Base-by-base conservation (phyloP, 306 rosid genomes). In the Elaeagnus macrophylla region DNA sequence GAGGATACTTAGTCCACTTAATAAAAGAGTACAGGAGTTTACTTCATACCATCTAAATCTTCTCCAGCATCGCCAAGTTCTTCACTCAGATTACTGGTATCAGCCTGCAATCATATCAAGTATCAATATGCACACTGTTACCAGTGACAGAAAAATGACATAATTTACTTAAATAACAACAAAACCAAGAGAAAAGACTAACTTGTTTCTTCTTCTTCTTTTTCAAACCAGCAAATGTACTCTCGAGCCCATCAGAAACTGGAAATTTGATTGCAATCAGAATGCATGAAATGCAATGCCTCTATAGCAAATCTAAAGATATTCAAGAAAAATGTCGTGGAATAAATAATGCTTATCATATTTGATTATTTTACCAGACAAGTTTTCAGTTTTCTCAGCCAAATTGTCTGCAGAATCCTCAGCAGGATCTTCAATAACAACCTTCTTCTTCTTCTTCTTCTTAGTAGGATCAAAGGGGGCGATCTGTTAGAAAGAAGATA, bases 161-260 rank as follows among this genome's bases (percentile, higher is more conserved):
- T 15, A 44, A 44, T 44, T 6, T 12, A 25, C 32, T 25, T 12
- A 11, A 9, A 15, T 37, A 37, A 59, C 15, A 38, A 25, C 4
- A 25, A 12, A 6, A 58, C 35, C 1, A 8, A 46, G 37, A 12
- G 41, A 53, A 16, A 8, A 40, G 41, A 71, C 94, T 66, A 67
- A 91, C 97, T 12, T 70, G 85, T 79, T 86, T 91, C 79, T 85
- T 89, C 83, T 88, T 88, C 77, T 91, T 91, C 82, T 91, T 89
- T 64, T 89, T 91, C 73, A 84, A 62, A 50, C 97, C 97, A 73
- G 93, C 16, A 75, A 91, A 91, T 10, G 89, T 15, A 68, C 79
- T 61, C 32, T 91, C 97, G 32, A 67, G 54, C 52, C 87, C 95
- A 2, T 91, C 97, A 54, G 96, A 64, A 75, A 91, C 97, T 91